phyloP scores from a whole-genome alignment of 1,284 basidiomycete genomes.

The Pseudozyma sp. region DNA sequence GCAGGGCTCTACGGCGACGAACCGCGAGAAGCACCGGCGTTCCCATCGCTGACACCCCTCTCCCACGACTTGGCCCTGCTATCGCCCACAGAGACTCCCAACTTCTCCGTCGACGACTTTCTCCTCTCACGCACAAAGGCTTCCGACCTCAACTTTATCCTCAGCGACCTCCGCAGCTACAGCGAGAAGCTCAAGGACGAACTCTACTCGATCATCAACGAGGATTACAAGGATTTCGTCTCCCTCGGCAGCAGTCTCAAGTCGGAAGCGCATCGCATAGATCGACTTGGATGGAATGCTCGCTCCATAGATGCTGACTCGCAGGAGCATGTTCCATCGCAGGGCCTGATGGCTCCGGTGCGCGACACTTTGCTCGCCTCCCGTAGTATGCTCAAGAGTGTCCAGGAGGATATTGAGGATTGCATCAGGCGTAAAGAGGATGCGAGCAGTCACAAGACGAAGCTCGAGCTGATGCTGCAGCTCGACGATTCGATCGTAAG shows the following conservation, averaged over 20 bases:
- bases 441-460: conserved; percentile 73
- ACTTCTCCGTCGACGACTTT: conserved; percentile 86
- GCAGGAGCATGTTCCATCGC: not conserved
- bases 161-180: conserved; percentile 86
- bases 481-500: conserved; percentile 86
- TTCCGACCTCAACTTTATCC: conserved; percentile 83
- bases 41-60: conserved; percentile 81
- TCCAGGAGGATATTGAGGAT: conserved; percentile 82
- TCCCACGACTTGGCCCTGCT: conserved; percentile 83
- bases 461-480: conserved; percentile 84
- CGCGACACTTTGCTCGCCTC: conserved; percentile 38
- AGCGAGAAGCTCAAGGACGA: conserved; percentile 86
- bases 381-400: conserved; percentile 74
- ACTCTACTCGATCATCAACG: conserved; percentile 92
- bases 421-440: conserved; percentile 84
- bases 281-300: conserved; percentile 34
- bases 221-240: conserved; percentile 97
- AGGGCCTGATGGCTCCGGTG: conserved; percentile 40
- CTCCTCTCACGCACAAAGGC: conserved; percentile 86
- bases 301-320: not conserved
- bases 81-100: conserved; percentile 70
- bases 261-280: conserved; percentile 43
- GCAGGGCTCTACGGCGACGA: not conserved
- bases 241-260: conserved; percentile 76
- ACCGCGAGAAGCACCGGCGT: conserved; percentile 9